Evolutionary conservation across 345 rosid genomes (phyloP).

Genomic region (Pistacia vera): DNA sequence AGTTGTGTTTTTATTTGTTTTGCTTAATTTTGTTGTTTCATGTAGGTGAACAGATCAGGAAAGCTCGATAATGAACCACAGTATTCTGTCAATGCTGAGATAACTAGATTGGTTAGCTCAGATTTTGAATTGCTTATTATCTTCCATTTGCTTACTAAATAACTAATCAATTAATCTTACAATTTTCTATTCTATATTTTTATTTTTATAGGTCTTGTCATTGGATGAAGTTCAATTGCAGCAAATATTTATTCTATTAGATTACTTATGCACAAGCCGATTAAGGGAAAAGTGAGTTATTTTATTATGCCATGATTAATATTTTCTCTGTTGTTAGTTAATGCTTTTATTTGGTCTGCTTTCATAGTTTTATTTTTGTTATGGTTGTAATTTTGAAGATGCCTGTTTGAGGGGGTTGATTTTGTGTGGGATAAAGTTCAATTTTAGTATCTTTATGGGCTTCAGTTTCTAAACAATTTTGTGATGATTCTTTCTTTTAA

Average conservation of each 20-base stretch:
- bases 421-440: not conserved
- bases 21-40: conserved; percentile 11
- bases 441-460: not conserved
- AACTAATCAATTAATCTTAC: conserved; percentile 7
- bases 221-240: conserved; percentile 78
- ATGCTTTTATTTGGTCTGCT: not conserved
- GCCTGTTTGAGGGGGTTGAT: not conserved
- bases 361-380: not conserved
- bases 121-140: not conserved
- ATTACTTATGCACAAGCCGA: conserved; percentile 66
- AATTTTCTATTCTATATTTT: conserved; percentile 10
- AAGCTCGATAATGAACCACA: conserved; percentile 75
- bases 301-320: not conserved
- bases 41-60: conserved; percentile 77
- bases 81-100: conserved; percentile 69
- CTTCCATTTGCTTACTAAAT: not conserved
- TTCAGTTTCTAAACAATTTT: not conserved
- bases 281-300: conserved; percentile 80
- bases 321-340: conserved; percentile 9
- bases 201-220: conserved; percentile 50
- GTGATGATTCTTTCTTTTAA: not conserved
- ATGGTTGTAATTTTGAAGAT: not conserved
- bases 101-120: conserved; percentile 66
- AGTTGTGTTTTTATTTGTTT: not conserved
- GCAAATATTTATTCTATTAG: conserved; percentile 65